phyloP scores from a whole-genome alignment of 129 eudicot species.

The Silybum marianum region DNA sequence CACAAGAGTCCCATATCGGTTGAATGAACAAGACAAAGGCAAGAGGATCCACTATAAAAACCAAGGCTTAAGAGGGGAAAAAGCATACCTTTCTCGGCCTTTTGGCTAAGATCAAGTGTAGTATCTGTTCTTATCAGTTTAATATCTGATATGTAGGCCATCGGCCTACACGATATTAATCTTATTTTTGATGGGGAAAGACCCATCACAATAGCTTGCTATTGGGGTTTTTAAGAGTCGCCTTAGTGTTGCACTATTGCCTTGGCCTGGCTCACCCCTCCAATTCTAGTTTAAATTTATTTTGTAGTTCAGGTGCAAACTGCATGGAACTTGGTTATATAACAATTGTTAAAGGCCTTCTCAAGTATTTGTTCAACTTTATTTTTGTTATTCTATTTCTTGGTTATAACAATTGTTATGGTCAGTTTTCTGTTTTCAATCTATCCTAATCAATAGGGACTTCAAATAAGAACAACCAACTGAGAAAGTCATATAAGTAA shows the following conservation, averaged over 20 bases:
- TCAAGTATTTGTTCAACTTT: too few relatives aligned
- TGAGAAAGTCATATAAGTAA: neutral
- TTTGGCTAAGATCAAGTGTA: constrained; percentile 75
- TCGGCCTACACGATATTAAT: constrained; percentile 46
- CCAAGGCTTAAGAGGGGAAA: neutral
- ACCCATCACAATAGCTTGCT: neutral
- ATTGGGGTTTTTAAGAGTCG: neutral
- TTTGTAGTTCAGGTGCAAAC: too few relatives aligned
- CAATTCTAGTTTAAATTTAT: too few relatives aligned
- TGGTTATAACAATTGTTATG: too few relatives aligned
- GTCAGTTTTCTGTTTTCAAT: constrained; percentile 3
- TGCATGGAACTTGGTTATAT: too few relatives aligned
- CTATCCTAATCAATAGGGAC: constrained; percentile 62
- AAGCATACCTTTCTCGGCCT: constrained; percentile 66
- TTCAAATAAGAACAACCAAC: constrained; percentile 30
- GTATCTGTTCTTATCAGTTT: constrained; percentile 66
- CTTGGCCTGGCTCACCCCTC: neutral
- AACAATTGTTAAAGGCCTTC: too few relatives aligned
- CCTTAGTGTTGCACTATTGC: neutral
- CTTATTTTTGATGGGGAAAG: neutral
- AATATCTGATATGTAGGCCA: constrained; percentile 62
- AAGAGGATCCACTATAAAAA: too few relatives aligned
- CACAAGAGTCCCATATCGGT: too few relatives aligned
- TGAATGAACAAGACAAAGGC: too few relatives aligned
- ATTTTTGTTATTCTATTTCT: too few relatives aligned